Evolutionary conservation across 2,329 filamentous ascomycete genomes (phyloP), one percentile per base, ranked within the genome.

Genomic region (Coniochaeta prunicola): DNA sequence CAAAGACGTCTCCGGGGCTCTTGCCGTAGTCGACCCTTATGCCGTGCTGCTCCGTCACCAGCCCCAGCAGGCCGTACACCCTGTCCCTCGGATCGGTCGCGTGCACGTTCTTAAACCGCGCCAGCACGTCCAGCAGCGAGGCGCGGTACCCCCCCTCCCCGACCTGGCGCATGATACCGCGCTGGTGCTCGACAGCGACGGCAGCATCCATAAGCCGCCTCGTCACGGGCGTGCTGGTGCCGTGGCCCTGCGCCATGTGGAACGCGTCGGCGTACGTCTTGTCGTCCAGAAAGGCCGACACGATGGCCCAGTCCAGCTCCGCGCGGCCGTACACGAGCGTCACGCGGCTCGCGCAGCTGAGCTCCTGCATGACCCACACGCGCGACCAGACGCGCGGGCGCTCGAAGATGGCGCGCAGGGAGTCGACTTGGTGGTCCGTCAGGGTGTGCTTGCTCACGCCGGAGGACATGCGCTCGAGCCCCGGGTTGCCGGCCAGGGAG

Each of bases 351-450:
- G 63, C 61, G 30, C 38, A 62, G 4, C 59, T 34, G 9, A 62
- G 54, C 42, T 64, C 61, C 40, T 64, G 63, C 54, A 64, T 57
- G 6, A 63, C 57, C 63, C 63, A 64, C 34, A 64, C 48, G 13
- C 63, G 57, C 7, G 13, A 12, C 60, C 60, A 64, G 45, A 54
- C 21, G 17, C 36, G 19, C 5, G 45, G 45, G 17, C 53, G 8
- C 30, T 13, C 17, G 30, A 54, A 36, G 21, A 54, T 21, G 17
- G 30, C 53, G 8, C 30, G 5, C 30, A 54, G 53, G 2, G 28
- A 4, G 30, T 54, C 33, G 28, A 36, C 53, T 31, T 54, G 30
- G 6, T 31, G 30, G 30, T 26, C 21, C 2, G 6, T 3, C 10
- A 33, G 53, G 10, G 19, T 31, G 31, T 33, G 30, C 19, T 54